Conservation (phyloP, 352 stramenopile species). For the Phytophthora pistaciae region DNA sequence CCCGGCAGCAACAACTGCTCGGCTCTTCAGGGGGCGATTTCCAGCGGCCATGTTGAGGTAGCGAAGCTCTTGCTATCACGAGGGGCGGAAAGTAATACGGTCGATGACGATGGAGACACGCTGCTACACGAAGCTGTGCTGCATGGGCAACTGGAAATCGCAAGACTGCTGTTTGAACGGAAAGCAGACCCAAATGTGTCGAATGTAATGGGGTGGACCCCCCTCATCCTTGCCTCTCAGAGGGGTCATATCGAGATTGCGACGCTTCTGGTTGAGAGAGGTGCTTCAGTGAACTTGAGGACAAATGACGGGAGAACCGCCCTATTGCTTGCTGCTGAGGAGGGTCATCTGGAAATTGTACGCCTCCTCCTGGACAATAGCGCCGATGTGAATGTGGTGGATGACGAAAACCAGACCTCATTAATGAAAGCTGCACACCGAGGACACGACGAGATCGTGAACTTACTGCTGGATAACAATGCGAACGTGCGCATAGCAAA, state of each 20-base stretch:
- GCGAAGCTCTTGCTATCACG: conserved; percentile 3
- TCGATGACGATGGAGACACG: conserved; percentile 14
- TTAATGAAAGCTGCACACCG: conserved; percentile 18
- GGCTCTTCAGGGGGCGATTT: conserved; percentile 1
- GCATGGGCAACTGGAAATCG: not conserved
- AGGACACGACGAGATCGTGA: conserved; percentile 22
- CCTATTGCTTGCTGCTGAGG: conserved; percentile 10
- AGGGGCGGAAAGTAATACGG: not conserved
- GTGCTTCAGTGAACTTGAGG: not conserved
- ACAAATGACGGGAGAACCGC: not conserved
- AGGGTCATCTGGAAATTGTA: conserved; percentile 15
- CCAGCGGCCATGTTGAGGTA: not conserved
- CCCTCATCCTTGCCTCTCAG: conserved; percentile 19
- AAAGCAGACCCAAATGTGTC: not conserved
- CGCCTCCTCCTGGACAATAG: conserved; percentile 16
- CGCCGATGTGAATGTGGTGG: conserved; percentile 5
- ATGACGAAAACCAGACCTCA: conserved; percentile 5
- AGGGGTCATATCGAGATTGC: conserved; percentile 12
- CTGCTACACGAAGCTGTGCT: conserved; percentile 8
- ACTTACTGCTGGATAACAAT: conserved; percentile 10
- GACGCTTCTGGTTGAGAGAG: conserved; percentile 12
- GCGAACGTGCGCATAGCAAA: not conserved
- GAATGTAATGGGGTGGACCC: conserved; percentile 9
- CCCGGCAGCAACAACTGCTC: conserved; percentile 11
- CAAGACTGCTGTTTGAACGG: conserved; percentile 1